phyloP scores from a whole-genome alignment of 2,329 filamentous ascomycete genomes.

The Gremmenia infestans region DNA sequence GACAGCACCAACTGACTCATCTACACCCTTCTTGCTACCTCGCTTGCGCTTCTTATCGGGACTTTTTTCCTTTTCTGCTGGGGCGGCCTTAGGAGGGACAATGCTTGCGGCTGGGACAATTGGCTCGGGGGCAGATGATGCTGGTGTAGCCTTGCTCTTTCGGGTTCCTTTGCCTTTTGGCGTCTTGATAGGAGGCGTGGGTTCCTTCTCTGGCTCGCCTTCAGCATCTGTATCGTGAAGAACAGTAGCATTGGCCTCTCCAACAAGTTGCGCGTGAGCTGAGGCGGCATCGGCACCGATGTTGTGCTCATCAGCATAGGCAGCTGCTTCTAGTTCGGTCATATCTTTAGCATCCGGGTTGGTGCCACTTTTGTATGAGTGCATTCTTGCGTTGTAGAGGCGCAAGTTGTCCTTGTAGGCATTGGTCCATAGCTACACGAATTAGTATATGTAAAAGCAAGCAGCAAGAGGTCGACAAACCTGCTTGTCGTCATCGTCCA shows the following conservation, averaged over 20 bases:
- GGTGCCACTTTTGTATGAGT: slow-evolving; percentile 60
- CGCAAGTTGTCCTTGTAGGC: slow-evolving; percentile 64
- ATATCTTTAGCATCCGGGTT: slow-evolving; percentile 50
- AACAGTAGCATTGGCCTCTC: slow-evolving; percentile 42
- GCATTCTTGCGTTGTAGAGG: slow-evolving; percentile 60
- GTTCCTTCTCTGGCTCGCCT: slow-evolving; percentile 40
- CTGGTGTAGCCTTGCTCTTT: slow-evolving; percentile 27
- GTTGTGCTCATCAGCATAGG: slow-evolving; percentile 54
- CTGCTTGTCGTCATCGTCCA: slow-evolving; percentile 68
- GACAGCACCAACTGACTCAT: slow-evolving; percentile 6
- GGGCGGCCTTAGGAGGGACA: slow-evolving; percentile 17
- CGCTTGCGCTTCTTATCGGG: slow-evolving; percentile 62
- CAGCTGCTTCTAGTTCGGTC: slow-evolving; percentile 54
- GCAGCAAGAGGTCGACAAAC: slow-evolving; percentile 30
- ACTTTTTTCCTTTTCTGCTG: slow-evolving; percentile 34
- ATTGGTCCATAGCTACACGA: slow-evolving; percentile 50
- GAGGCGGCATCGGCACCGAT: slow-evolving; percentile 44
- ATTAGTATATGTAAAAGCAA: slow-evolving; percentile 2
- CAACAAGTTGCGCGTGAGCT: slow-evolving; percentile 38
- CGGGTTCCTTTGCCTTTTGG: slow-evolving; percentile 46
- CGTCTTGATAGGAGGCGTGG: slow-evolving; percentile 47
- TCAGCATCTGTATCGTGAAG: slow-evolving; percentile 30
- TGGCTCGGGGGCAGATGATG: slow-evolving; percentile 15
- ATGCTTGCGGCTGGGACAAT: slow-evolving; percentile 17
- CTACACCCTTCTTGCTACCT: slow-evolving; percentile 43